A percentile compares a stretch with the other conserved stretches of the same genome.
Evolutionary conservation across 2,329 filamentous ascomycete species (phyloP).

Genomic region (Penicillium glabrum): DNA sequence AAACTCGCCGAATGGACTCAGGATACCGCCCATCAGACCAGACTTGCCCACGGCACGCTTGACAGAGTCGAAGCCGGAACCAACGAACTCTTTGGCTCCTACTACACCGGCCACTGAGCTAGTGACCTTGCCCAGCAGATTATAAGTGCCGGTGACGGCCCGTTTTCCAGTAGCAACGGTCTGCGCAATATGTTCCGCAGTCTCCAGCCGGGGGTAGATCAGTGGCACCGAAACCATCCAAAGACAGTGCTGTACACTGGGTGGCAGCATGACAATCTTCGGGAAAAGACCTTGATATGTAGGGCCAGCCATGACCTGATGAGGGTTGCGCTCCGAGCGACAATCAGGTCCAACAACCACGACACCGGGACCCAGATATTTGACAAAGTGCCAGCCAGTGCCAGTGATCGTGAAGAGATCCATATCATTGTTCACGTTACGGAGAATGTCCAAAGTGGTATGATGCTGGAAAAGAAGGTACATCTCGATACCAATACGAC

Average conservation of each 20-base stretch:
- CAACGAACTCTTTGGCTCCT: constrained; percentile 88
- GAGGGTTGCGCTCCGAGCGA: constrained; percentile 84
- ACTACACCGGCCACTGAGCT: constrained; percentile 94
- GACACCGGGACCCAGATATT: constrained; percentile 88
- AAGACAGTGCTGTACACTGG: constrained; percentile 92
- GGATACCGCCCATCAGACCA: constrained; percentile 90
- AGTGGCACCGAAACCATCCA: constrained; percentile 94
- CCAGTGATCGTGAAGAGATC: constrained; percentile 97
- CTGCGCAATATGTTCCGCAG: constrained; percentile 85
- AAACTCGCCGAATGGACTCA: constrained; percentile 95
- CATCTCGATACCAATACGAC: constrained; percentile 93
- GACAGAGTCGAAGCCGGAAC: constrained; percentile 87
- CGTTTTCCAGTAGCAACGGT: constrained; percentile 95
- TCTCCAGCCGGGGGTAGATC: constrained; percentile 86
- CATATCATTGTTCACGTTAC: constrained; percentile 80
- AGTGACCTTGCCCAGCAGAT: constrained; percentile 90
- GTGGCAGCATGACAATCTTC: constrained; percentile 85
- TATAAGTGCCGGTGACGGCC: constrained; percentile 93
- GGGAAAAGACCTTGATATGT: constrained; percentile 98
- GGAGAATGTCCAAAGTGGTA: constrained; percentile 88
- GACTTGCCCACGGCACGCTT: constrained; percentile 96
- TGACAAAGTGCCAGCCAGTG: constrained; percentile 98
- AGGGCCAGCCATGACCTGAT: constrained; percentile 89
- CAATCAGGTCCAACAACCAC: constrained; percentile 89
- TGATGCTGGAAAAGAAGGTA: constrained; percentile 98